Percentiles rank a stretch among this genome's conserved stretches.
Conservation (phyloP, 1,284 basidiomycete genomes). For the Malassezia yamatoensis region DNA sequence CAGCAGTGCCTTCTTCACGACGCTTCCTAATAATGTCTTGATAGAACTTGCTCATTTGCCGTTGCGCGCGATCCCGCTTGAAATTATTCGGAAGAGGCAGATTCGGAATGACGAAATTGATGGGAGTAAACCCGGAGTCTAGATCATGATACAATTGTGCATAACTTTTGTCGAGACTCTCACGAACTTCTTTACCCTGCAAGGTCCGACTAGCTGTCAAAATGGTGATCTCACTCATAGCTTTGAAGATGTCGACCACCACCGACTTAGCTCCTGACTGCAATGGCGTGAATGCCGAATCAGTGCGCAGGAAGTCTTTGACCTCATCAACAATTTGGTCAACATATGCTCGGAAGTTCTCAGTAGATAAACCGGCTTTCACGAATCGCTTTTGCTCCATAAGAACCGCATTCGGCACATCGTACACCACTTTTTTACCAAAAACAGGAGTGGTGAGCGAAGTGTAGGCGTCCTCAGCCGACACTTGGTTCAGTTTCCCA, state of each 20-base stretch:
- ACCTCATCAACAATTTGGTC: slow-evolving; percentile 66
- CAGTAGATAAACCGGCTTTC: slow-evolving; percentile 72
- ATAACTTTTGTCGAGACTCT: slow-evolving; percentile 68
- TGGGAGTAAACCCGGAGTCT: slow-evolving; percentile 58
- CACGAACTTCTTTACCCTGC: slow-evolving; percentile 81
- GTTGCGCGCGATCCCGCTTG: slow-evolving; percentile 75
- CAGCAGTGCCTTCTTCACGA: slow-evolving; percentile 48
- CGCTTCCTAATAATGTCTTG: slow-evolving; percentile 74
- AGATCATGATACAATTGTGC: slow-evolving; percentile 78
- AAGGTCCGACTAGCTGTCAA: slow-evolving; percentile 84
- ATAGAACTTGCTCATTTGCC: slow-evolving; percentile 90
- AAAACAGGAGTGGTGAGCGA: slow-evolving; percentile 54
- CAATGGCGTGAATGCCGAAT: slow-evolving; percentile 57
- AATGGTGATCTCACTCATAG: slow-evolving; percentile 85
- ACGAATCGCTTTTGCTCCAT: slow-evolving; percentile 98
- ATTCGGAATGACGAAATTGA: slow-evolving; percentile 82
- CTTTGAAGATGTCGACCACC: slow-evolving; percentile 53
- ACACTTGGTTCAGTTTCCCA: slow-evolving; percentile 81
- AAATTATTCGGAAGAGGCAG: slow-evolving; percentile 82
- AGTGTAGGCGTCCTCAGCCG: slow-evolving; percentile 92
- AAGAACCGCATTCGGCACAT: slow-evolving; percentile 86
- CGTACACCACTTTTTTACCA: slow-evolving; percentile 94
- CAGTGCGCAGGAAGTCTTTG: slow-evolving; percentile 22
- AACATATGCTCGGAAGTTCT: slow-evolving; percentile 84
- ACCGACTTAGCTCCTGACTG: slow-evolving; percentile 17